Percentiles rank a stretch among this genome's conserved stretches.
Evolutionary conservation across 2,329 filamentous ascomycete genomes (phyloP).

Genomic region (Cryoendolithus antarcticus): DNA sequence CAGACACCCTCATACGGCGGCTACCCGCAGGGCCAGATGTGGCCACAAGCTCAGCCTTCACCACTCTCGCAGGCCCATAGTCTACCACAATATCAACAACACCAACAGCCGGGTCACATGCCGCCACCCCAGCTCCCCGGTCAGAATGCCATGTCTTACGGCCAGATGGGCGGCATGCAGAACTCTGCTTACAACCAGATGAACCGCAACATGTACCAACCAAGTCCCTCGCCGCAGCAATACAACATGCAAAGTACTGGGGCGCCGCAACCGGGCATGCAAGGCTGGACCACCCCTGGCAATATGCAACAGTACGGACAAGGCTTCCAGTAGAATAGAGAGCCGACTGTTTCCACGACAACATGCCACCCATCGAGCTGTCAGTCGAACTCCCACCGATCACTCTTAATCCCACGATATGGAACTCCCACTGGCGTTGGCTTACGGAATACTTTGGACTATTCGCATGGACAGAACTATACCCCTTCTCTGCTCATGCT

Average conservation of each 20-base stretch:
- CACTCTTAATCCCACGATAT: too few species aligned
- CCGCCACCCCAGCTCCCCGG: conserved; percentile 38
- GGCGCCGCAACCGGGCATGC: conserved; percentile 39
- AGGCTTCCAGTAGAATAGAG: conserved; percentile 10
- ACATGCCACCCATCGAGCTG: too few species aligned
- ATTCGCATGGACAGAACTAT: too few species aligned
- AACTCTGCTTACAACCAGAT: conserved; percentile 32
- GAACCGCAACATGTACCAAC: conserved; percentile 38
- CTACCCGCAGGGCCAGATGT: conserved; percentile 36
- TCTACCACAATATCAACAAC: conserved; percentile 25
- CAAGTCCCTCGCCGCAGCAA: conserved; percentile 31
- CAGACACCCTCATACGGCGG: conserved; percentile 33
- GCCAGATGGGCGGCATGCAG: conserved; percentile 34
- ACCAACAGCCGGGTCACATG: conserved; percentile 37
- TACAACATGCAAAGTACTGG: conserved; percentile 28
- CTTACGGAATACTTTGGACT: too few species aligned
- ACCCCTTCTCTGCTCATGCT: too few species aligned
- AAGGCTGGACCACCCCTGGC: conserved; percentile 32
- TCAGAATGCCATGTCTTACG: conserved; percentile 31
- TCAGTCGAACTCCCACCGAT: too few species aligned
- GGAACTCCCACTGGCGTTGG: too few species aligned
- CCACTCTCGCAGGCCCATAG: conserved; percentile 19
- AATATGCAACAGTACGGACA: conserved; percentile 31
- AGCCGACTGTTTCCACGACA: too few species aligned
- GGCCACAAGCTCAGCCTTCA: conserved; percentile 34